Conservation (phyloP, 1,284 basidiomycete genomes). For the Neolentinus lepideus region DNA sequence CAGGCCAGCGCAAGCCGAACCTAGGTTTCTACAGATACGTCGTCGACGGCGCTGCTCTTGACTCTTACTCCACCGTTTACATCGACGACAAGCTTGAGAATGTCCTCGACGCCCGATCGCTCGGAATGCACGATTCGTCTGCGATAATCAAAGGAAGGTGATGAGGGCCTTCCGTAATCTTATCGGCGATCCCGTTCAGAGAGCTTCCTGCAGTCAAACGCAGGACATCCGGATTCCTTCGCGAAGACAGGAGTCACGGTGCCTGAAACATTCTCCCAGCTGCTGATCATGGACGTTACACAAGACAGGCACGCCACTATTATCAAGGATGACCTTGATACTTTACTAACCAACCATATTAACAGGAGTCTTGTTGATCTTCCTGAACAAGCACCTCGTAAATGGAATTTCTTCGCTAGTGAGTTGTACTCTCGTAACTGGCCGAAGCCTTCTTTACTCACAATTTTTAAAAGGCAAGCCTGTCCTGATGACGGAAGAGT, state of each 20-base stretch:
- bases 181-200: constrained; percentile 35
- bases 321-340: not conserved
- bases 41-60: constrained; percentile 30
- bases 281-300: constrained; percentile 50
- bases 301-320: constrained; percentile 29
- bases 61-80: constrained; percentile 39
- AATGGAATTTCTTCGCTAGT: constrained; percentile 52
- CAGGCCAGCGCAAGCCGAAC: constrained; percentile 48
- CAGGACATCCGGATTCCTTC: constrained; percentile 34
- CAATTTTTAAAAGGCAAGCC: constrained; percentile 29
- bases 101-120: constrained; percentile 45
- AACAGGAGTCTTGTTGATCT: constrained; percentile 33
- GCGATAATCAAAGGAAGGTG: constrained; percentile 34
- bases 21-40: constrained; percentile 48
- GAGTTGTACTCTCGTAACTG: not conserved
- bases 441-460: not conserved
- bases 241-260: constrained; percentile 35
- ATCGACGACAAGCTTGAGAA: constrained; percentile 56
- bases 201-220: constrained; percentile 35
- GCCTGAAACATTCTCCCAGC: constrained; percentile 47
- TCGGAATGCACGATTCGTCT: constrained; percentile 49
- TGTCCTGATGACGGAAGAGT: constrained; percentile 32
- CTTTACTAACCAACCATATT: not conserved
- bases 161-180: constrained; percentile 38
- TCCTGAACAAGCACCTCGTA: constrained; percentile 29